Evolutionary conservation across 495 filamentous ascomycete genomes (phyloP).

Genomic region (Sabuloglossum arenarium): DNA sequence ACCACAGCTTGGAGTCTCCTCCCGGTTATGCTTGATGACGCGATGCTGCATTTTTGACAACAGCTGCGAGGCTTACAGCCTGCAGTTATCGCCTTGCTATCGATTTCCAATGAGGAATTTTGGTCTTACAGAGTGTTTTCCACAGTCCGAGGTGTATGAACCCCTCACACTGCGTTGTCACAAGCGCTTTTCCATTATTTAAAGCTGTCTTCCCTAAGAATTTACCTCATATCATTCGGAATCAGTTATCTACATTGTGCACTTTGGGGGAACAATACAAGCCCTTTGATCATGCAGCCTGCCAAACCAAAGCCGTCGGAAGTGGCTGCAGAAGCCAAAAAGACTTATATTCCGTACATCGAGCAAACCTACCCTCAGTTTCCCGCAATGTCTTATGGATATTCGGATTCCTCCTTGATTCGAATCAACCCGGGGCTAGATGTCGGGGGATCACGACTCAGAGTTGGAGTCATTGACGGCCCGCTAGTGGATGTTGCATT

Average conservation of each 20-base stretch:
- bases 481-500: conserved; percentile 51
- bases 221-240: not conserved
- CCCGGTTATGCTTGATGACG: not conserved
- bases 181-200: not conserved
- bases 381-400: conserved; percentile 26
- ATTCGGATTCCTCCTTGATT: conserved; percentile 17
- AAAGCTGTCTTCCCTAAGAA: not conserved
- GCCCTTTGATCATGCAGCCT: conserved; percentile 26
- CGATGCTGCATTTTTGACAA: not conserved
- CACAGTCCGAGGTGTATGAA: not conserved
- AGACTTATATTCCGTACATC: conserved; percentile 37
- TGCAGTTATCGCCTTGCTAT: not conserved
- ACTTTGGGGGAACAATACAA: not conserved
- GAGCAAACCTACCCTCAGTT: conserved; percentile 26
- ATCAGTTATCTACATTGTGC: not conserved
- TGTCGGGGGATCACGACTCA: conserved; percentile 12
- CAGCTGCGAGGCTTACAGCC: not conserved
- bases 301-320: conserved; percentile 45
- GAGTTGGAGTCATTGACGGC: conserved; percentile 33
- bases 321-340: conserved; percentile 48
- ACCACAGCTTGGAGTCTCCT: not conserved
- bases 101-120: not conserved
- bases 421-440: conserved; percentile 10
- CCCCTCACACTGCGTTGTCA: not conserved
- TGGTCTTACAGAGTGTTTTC: not conserved